Percentiles rank a stretch among this genome's conserved stretches.
phyloP scores from a whole-genome alignment of 768 basidiomycete species.

The Trametes meyenii region DNA sequence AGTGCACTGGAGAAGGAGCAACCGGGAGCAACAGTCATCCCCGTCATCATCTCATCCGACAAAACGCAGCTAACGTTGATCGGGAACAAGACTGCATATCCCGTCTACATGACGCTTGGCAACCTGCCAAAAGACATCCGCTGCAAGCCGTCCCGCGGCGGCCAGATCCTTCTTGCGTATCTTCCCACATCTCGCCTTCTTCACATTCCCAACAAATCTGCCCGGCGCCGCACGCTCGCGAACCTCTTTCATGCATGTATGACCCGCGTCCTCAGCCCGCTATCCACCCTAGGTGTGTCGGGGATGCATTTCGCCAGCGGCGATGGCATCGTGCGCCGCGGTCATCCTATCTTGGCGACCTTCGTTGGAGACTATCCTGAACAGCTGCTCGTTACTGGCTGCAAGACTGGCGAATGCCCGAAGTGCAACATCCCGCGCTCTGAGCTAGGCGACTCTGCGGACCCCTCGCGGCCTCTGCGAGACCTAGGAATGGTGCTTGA shows the following conservation, averaged over 20 bases:
- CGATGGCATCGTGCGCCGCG: conserved; percentile 24
- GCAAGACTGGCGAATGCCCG: conserved; percentile 28
- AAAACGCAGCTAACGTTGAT: conserved; percentile 30
- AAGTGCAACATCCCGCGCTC: conserved; percentile 16
- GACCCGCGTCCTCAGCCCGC: conserved; percentile 14
- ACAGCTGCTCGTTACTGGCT: conserved; percentile 27
- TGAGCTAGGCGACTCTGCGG: conserved; percentile 13
- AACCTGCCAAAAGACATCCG: conserved; percentile 32
- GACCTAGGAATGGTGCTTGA: conserved; percentile 10
- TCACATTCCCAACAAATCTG: conserved; percentile 24
- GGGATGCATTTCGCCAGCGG: conserved; percentile 27
- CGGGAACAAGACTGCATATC: conserved; percentile 28
- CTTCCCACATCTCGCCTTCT: conserved; percentile 27
- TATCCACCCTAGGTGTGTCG: conserved; percentile 11
- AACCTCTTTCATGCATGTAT: conserved; percentile 34
- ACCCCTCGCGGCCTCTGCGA: neutral
- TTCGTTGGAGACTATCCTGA: conserved; percentile 33
- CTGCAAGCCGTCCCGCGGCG: conserved; percentile 27
- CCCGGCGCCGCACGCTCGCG: conserved; percentile 23
- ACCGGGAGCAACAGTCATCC: conserved; percentile 27
- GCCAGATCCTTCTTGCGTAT: conserved; percentile 33
- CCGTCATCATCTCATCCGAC: conserved; percentile 29
- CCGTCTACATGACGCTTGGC: conserved; percentile 33
- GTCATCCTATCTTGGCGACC: conserved; percentile 30
- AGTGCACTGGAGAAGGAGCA: conserved; percentile 19